Evolutionary conservation across 495 filamentous ascomycete genomes (phyloP), one percentile per base, ranked within the genome.

Genomic region (Cenococcum geophilum): DNA sequence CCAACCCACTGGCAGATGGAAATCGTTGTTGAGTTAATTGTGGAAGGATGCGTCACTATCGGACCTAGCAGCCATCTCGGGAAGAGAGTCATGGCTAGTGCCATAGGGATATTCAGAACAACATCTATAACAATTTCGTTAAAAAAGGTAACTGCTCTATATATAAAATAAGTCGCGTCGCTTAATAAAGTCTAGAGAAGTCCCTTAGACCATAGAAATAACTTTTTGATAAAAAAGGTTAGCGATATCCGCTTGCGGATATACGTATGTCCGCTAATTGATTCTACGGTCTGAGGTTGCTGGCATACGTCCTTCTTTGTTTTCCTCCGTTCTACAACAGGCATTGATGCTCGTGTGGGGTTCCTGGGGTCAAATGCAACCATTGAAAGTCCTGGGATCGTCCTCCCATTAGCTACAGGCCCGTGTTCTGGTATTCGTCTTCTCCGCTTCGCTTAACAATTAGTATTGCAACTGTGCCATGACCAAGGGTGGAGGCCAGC

Each of bases 381-480:
- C 40, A 14, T 45, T 45, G 11, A 40, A 14, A 10, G 11, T 45
- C 40, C 40, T 45, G 11, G 18, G 1, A 45, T 45, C 18, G 40
- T 40, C 36, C 18, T 45, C 40, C 11, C 40, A 45, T 14, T 14
- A 14, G 18, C 40, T 45, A 10, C 18, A 14, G 40, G 12, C 40
- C 18, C 40, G 11, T 14, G 4, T 18, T 16, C 40, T 32, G 16
- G 18, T 14, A 49, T n/a, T 5, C 49, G 18, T 16, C 12, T 27
- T 52, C 49, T 52, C 49, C 49, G 23, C 48, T 27, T 21, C 21
- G 40, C 40, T 27, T 51, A 47, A 9, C 14, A 18, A 20, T 14
- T 49, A 49, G 45, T 14, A 49, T 49, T 49, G 45, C 45, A 20
- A 49, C 45, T 27, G 49, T 52, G 16, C 49, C 49, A 52, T 52